Evolutionary conservation across 371 early-diverging fungal genomes (phyloP), one percentile per base, ranked within the genome.

Genomic region (Conidiobolus incongruus): DNA sequence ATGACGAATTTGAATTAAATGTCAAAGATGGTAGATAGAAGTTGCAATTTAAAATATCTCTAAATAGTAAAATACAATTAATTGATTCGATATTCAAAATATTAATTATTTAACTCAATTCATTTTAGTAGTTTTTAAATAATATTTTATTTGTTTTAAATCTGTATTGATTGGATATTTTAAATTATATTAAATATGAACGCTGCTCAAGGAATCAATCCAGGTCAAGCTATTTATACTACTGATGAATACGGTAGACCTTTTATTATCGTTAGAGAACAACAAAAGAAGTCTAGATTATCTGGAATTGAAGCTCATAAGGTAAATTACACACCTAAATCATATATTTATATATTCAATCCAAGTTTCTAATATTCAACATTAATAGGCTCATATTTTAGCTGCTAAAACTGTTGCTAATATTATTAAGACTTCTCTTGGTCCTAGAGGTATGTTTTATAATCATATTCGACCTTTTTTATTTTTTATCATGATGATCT

Each of bases 341-440:
- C 44, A 24, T 26, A 35, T 21, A 1, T 31, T 13, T 21, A 4
- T 26, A 44, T 16, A 41, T 33, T 10, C 11, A 13, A 6, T 10
- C 35, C 36, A 38, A 11, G 32, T 45, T 22, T n/a, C 13, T 2
- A 16, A 16, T 20, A 35, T 20, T 17, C 16, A 5, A 24, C 19
- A 16, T 4, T 38, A 23, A 13, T 69, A 94, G 92, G 76, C 93
- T 17, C 98, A 98, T 58, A 95, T 97, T 49, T 70, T 92, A 46
- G 94, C 96, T 38, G 97, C 96, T 40, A 87, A 84, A 54, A 78
- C 91, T 26, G 96, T 99, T 11, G 75, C 99, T 35, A 81, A 75
- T 53, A 93, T 98, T 50, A 61, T 99, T 44, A 86, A 83, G 55
- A 92, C 99, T 10, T 96, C 96, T 19, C 77, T 99, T n/a, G 99